Percentiles rank a stretch among this genome's conserved stretches.
phyloP scores from a whole-genome alignment of 1,284 basidiomycete genomes.

The Golubevia pallescens region DNA sequence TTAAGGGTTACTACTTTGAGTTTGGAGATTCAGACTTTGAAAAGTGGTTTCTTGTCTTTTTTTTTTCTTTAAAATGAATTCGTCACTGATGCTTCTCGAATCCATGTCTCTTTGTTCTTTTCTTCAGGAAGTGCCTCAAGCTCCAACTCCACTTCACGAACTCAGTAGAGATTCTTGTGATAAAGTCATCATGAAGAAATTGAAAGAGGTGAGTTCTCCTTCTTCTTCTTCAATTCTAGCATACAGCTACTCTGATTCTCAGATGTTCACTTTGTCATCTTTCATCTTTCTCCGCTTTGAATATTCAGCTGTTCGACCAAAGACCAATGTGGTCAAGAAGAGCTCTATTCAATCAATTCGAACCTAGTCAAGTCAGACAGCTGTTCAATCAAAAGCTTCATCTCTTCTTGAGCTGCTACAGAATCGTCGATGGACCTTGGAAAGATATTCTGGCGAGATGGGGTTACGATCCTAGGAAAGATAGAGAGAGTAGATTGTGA shows the following conservation, averaged over 20 bases:
- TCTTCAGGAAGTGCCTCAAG: constrained; percentile 4
- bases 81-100: neutral
- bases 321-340: neutral
- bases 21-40: too few species aligned
- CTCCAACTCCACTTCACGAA: constrained; percentile 3
- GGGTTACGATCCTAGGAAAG: neutral
- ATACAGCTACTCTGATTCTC: too few species aligned
- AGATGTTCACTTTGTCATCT: neutral
- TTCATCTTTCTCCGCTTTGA: neutral
- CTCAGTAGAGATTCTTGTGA: neutral
- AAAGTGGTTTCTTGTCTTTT: too few species aligned
- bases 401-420: neutral
- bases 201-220: neutral
- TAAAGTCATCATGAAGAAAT: too few species aligned
- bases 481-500: neutral
- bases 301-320: neutral
- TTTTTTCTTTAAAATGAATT: too few species aligned
- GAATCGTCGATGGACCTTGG: neutral
- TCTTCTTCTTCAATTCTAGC: neutral
- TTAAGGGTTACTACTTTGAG: too few species aligned
- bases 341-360: neutral
- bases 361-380: too few species aligned
- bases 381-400: too few species aligned
- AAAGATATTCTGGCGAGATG: neutral
- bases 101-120: neutral